Evolutionary conservation across 352 stramenopile genomes (phyloP), one percentile per base, ranked within the genome.

Genomic region (Phytophthora pluvialis): DNA sequence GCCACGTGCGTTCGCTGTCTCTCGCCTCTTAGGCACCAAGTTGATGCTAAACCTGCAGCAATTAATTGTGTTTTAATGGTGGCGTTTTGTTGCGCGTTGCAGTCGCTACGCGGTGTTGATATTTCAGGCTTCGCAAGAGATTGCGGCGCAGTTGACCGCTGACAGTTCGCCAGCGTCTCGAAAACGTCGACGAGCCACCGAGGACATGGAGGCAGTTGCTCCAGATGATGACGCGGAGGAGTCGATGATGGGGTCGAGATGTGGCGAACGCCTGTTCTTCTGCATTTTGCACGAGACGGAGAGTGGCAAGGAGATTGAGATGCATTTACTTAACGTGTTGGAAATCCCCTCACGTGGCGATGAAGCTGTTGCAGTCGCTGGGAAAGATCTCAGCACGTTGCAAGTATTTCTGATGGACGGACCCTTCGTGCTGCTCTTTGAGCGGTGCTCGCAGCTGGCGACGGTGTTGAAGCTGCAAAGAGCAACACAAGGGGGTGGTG

Each of bases 361-460:
- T 46, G 32, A 50, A 40, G 42, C 47, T 39, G 25, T 32, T 56
- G 42, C 32, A 63, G 31, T 28, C 21, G 31, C 1, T 62, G 36
- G 12, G 2, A 42, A 36, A 13, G 26, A 49, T 33, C n/a, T 13
- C 5, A 49, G 55, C 3, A 43, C 46, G 6, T 38, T 79, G 15
- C 74, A 83, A 15, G 50, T 75, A 38, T 62, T 73, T 36, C 5
- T 84, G 25, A 54, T 50, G 4, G 72, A 86, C 28, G 79, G 79
- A 40, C 79, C 79, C 1, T 45, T 72, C 29, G 51, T 72, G 11
- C n/a, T 84, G 13, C 51, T 84, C 7, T 74, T 77, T 59, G 28
- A 73, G 7, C 38, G 38, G 31, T 44, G 21, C 8, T 67, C 38
- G 16, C 53, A 71, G 56, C 36, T 44, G 18, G 47, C 48, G 15